A percentile compares a stretch with the other conserved stretches of the same genome.
phyloP scores from a whole-genome alignment of 1,284 basidiomycete genomes.

The Schizophyllum amplum region DNA sequence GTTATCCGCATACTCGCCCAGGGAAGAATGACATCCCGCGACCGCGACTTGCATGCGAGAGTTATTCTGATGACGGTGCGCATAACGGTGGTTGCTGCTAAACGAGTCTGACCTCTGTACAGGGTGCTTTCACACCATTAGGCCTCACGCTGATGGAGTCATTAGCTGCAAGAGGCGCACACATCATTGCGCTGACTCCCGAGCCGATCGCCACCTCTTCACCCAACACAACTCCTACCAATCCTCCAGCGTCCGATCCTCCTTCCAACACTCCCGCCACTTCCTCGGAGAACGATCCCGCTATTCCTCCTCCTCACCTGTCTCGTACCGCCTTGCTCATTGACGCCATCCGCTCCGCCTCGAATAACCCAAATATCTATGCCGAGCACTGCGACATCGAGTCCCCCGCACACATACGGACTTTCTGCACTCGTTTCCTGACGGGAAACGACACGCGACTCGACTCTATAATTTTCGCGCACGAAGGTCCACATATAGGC shows the following conservation, averaged over 20 bases:
- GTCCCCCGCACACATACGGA: slow-evolving; percentile 53
- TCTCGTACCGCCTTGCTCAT: slow-evolving; percentile 50
- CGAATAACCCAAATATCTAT: slow-evolving; percentile 65
- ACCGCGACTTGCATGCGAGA: slow-evolving; percentile 65
- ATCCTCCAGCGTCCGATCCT: not conserved
- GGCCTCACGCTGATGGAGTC: slow-evolving; percentile 58
- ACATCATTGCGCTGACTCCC: slow-evolving; percentile 56
- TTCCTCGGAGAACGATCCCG: not conserved
- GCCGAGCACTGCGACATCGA: slow-evolving; percentile 66
- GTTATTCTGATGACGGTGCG: slow-evolving; percentile 62
- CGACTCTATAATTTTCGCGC: slow-evolving; percentile 64
- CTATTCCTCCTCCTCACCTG: slow-evolving; percentile 33
- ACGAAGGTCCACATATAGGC: slow-evolving; percentile 65
- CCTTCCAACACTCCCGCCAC: not conserved
- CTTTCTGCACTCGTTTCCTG: slow-evolving; percentile 59
- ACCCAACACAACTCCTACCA: not conserved
- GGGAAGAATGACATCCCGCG: slow-evolving; percentile 58
- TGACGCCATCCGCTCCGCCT: slow-evolving; percentile 52
- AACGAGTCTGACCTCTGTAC: not conserved
- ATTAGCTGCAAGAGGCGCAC: slow-evolving; percentile 64
- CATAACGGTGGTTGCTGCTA: slow-evolving; percentile 3
- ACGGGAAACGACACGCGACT: slow-evolving; percentile 56
- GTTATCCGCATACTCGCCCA: slow-evolving; percentile 48
- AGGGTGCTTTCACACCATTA: slow-evolving; percentile 69
- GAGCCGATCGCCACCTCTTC: not conserved